Base-by-base conservation (phyloP, 768 basidiomycete genomes). In the Naganishia friedmannii region DNA sequence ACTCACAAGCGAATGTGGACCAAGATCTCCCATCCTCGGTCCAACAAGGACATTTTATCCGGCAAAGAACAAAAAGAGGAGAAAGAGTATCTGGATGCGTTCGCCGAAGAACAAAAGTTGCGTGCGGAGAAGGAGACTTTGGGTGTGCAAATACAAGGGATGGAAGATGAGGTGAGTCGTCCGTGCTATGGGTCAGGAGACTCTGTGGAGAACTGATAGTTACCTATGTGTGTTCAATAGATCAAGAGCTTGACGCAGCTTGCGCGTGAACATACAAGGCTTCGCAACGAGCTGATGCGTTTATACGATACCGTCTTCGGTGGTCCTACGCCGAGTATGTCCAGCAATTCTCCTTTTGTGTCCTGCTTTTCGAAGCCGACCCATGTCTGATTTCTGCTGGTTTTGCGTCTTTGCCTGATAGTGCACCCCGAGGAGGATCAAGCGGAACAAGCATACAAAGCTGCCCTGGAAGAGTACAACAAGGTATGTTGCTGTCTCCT, bases 11-110 rank as follows among this genome's bases (percentile, higher is more conserved):
- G 70, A 7, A 26, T 71, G 23, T 71, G 70, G 70, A 65, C 53
- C 23, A 65, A 65, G 31, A 48, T 71, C 54, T 42, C 66, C 8
- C 70, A 71, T 28, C 70, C 70, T 7, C 65, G 65, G 10, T 34
- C 23, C 21, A 67, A 67, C 65, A 66, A 71, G 54, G 56, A 56
- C 23, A 65, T 56, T 28, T 66, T 71, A 29, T 39, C 45, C 28
- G n/a, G 55, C 39, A 71, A 71, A 39, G 70, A 71, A 54, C 54
- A 66, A 15, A 67, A 71, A 29, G 70, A 71, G 54, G 70, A 71
- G 37, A 55, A 53, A 19, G 70, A 71, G 66, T 71, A 71, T 23
- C n/a, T 71, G 39, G 65, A 71, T 13, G 70, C 70, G 19, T 71
- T 71, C 29, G 70, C 53, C 7, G 53, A 53, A 29, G 70, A 71